Evolutionary conservation across 2,329 filamentous ascomycete species (phyloP), one percentile per base, ranked within the genome.

Genomic region (Pezicula carpinea): DNA sequence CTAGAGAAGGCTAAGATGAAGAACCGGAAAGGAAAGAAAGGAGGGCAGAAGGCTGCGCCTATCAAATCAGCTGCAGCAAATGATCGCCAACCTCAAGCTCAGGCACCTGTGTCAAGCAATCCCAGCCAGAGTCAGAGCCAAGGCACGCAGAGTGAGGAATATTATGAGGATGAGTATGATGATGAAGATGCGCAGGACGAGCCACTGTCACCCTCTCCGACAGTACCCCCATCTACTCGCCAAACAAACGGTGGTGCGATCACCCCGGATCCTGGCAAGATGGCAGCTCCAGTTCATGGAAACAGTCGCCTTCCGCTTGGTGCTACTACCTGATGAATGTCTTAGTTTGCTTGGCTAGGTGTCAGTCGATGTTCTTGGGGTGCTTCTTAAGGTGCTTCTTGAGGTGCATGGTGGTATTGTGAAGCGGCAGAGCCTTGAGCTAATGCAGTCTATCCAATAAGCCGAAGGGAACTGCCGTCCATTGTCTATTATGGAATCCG

Each of bases 1-100:
- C 68, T 96, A 46, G 92, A 96, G 64, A 96, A 96, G 68, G 90
- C 91, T 18, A 95, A 96, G 71, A 88, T 90, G 72, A 96, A 95
- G 71, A 87, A 86, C 44, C 80, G 90, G 26, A 96, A 96, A 70
- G 85, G 83, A 43, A 95, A 88, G 73, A 96, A 96, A 71, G 77
- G 78, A 21, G 80, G 73, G 56, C 95, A 93, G 66, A 23, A 13
- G 15, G 38, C 38, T 40, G 46, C 51, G 34, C 46, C 53, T 15
- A 31, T 54, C 7, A 63, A 63, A 45, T 45, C 50, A 18, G 43
- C 49, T 40, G 22, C 52, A n/a, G 23, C 53, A 11, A 52, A 57
- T 19, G 59, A 63, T 47, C 55, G 55, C 42, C 59, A 59, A 49
- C 36, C 55, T 19, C 61, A 62, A 22, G 66, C 72, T 48, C 67